Evolutionary conservation across 1,139 yeast species (phyloP).

Genomic region (Hyphopichia buzzinii): DNA sequence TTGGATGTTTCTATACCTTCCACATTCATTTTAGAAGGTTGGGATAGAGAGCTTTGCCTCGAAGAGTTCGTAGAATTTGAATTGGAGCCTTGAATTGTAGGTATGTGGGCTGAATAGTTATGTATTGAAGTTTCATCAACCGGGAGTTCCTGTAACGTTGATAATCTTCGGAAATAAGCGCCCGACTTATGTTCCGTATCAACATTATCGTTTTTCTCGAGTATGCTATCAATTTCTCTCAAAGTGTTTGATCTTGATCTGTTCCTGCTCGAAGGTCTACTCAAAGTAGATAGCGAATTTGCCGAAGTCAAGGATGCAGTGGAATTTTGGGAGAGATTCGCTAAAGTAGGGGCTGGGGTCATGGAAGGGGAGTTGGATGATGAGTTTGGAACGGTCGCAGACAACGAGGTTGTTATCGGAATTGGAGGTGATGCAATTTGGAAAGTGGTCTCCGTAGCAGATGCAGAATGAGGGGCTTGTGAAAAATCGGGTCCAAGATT

Average conservation of each 20-base stretch:
- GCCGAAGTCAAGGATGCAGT: conserved; percentile 6
- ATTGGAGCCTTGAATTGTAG: conserved; percentile 3
- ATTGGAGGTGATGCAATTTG: conserved; percentile 16
- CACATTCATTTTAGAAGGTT: conserved; percentile 4
- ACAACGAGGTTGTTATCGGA: conserved; percentile 9
- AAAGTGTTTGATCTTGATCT: conserved; percentile 41
- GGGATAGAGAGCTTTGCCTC: conserved; percentile 5
- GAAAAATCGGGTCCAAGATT: conserved; percentile 1
- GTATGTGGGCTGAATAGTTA: neutral
- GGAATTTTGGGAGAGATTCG: conserved; percentile 7
- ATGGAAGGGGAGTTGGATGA: conserved; percentile 13
- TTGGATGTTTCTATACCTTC: conserved; percentile 1
- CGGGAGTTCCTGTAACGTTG: conserved; percentile 65
- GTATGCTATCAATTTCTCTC: conserved; percentile 37
- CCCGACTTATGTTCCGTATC: conserved; percentile 53
- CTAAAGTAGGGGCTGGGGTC: conserved; percentile 1
- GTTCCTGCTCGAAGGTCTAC: conserved; percentile 16
- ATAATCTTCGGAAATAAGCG: conserved; percentile 69
- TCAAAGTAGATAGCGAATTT: conserved; percentile 8
- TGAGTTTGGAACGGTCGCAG: conserved; percentile 12
- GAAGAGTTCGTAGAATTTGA: conserved; percentile 9
- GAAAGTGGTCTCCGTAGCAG: conserved; percentile 26
- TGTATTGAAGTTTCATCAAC: conserved; percentile 21
- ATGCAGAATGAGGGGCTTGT: conserved; percentile 19
- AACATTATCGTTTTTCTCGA: conserved; percentile 40